These are phyloP conservation scores for Sclerotinia glacialis DNA, from an alignment of 2,329 filamentous ascomycete species.

Conservation along the genomic window DNA sequence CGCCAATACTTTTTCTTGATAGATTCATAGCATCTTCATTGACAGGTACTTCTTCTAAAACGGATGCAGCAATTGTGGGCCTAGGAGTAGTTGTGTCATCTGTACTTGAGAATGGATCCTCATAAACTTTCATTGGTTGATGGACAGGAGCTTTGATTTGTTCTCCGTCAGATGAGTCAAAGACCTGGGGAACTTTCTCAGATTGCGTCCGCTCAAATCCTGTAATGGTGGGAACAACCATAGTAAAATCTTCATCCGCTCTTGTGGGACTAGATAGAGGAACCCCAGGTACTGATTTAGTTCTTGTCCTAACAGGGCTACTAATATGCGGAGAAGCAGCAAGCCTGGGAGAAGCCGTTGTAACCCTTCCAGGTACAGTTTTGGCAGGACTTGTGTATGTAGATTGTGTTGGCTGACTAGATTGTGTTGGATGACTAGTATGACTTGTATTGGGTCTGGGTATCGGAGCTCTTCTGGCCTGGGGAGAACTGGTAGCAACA, in stretches of 20 bases:
- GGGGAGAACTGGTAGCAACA: constrained; percentile 45
- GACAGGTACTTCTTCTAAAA: constrained; percentile 58
- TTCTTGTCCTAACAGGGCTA: constrained; percentile 30
- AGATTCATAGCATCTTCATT: constrained; percentile 49
- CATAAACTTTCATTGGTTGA: constrained; percentile 52
- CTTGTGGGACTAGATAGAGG: constrained; percentile 44
- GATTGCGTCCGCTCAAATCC: constrained; percentile 38
- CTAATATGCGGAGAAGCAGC: constrained; percentile 27
- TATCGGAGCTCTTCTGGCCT: constrained; percentile 33
- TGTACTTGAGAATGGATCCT: constrained; percentile 55
- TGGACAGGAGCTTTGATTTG: constrained; percentile 32
- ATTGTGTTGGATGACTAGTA: constrained; percentile 38
- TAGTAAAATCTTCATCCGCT: constrained; percentile 53
- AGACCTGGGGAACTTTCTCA: constrained; percentile 39
- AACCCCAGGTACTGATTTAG: constrained; percentile 27
- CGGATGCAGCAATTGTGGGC: constrained; percentile 47
- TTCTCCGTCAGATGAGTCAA: constrained; percentile 44
- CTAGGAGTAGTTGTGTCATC: constrained; percentile 49
- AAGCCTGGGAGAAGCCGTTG: constrained; percentile 23
- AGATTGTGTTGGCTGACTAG: constrained; percentile 36
- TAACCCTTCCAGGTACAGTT: constrained; percentile 32
- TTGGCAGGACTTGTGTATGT: constrained; percentile 46
- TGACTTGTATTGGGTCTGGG: constrained; percentile 40
- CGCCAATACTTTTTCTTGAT: constrained; percentile 27
- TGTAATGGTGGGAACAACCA: constrained; percentile 50